These are phyloP conservation scores for Hypsizygus ulmarius DNA, from an alignment of 1,284 basidiomycete species.

Conservation along the genomic window DNA sequence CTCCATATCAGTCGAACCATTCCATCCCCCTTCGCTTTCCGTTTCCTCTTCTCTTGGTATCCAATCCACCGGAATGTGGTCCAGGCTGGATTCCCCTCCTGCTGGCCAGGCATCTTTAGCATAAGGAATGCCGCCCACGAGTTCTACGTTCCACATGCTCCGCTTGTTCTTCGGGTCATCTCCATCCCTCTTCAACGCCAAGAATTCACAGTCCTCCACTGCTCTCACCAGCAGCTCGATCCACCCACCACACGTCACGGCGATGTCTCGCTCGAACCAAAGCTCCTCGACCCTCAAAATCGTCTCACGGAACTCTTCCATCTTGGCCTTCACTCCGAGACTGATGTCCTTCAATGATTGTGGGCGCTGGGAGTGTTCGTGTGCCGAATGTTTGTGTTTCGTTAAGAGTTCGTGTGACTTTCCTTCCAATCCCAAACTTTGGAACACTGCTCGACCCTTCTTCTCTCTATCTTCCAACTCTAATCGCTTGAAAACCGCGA, in stretches of 20 bases:
- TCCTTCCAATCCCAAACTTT: slow-evolving; percentile 27
- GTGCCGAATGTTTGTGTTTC: slow-evolving; percentile 49
- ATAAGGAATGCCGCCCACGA: slow-evolving; percentile 34
- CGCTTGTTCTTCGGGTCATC: slow-evolving; percentile 29
- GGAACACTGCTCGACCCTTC: slow-evolving; percentile 33
- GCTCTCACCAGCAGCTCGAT: slow-evolving; percentile 55
- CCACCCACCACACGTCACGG: slow-evolving; percentile 66
- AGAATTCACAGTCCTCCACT: slow-evolving; percentile 40
- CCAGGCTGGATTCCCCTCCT: slow-evolving; percentile 32
- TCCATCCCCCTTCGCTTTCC: slow-evolving; percentile 30
- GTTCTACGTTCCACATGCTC: slow-evolving; percentile 41
- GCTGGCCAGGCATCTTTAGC: slow-evolving; percentile 25
- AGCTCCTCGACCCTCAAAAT: slow-evolving; percentile 60
- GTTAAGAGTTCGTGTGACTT: slow-evolving; percentile 49
- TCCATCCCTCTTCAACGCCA: slow-evolving; percentile 37
- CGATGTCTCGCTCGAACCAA: slow-evolving; percentile 64
- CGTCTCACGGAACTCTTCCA: slow-evolving; percentile 50
- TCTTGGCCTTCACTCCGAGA: slow-evolving; percentile 46
- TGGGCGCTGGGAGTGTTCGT: slow-evolving; percentile 44
- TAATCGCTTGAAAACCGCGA: slow-evolving; percentile 62
- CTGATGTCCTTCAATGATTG: slow-evolving; percentile 48
- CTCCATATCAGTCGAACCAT: slow-evolving; percentile 35
- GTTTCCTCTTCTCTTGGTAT: slow-evolving; percentile 35
- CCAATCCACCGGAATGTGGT: slow-evolving; percentile 41
- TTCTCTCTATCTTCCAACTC: slow-evolving; percentile 38